Percentiles rank a stretch among this genome's conserved stretches.
Conservation (phyloP, 108 stramenopile species). For the Phaeodactylum tricornutum region DNA sequence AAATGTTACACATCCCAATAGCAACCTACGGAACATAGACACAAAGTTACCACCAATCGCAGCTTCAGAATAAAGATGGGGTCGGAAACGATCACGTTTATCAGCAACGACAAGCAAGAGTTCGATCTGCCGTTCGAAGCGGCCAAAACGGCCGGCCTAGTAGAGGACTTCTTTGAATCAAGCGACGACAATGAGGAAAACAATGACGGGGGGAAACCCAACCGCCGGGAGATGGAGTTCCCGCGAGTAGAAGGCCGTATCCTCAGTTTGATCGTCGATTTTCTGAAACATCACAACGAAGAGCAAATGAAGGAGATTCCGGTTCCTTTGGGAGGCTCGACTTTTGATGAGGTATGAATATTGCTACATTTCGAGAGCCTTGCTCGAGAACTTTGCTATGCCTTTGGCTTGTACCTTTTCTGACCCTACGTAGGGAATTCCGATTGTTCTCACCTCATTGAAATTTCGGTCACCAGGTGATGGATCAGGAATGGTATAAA, state of each 20-base stretch:
- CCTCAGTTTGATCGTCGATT: conserved; percentile 63
- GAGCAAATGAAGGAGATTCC: conserved; percentile 64
- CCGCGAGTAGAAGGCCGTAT: conserved; percentile 31
- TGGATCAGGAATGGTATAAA: conserved; percentile 67
- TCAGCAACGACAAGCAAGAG: conserved; percentile 4
- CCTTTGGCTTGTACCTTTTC: background rate
- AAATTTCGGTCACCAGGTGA: conserved; percentile 18
- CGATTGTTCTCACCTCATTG: background rate
- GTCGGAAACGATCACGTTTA: conserved; percentile 9
- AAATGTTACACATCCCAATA: no score
- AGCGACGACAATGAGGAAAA: conserved; percentile 1
- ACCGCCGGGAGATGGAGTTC: conserved; percentile 14
- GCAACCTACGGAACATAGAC: no score
- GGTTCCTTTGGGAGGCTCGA: conserved; percentile 51
- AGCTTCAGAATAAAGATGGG: no score
- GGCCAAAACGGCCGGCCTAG: conserved; percentile 6
- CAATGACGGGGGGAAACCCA: conserved; percentile 16
- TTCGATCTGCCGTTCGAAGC: conserved; percentile 7
- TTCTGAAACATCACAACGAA: conserved; percentile 52
- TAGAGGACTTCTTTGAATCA: conserved; percentile 1
- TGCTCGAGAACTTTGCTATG: no score
- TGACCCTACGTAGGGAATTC: background rate
- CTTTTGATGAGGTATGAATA: conserved; percentile 61
- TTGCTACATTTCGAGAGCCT: no score
- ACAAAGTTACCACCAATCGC: no score